Percentiles rank a stretch among this genome's conserved stretches.
Conservation (phyloP, 257 asterid genomes). For the Ilex aquifolium region DNA sequence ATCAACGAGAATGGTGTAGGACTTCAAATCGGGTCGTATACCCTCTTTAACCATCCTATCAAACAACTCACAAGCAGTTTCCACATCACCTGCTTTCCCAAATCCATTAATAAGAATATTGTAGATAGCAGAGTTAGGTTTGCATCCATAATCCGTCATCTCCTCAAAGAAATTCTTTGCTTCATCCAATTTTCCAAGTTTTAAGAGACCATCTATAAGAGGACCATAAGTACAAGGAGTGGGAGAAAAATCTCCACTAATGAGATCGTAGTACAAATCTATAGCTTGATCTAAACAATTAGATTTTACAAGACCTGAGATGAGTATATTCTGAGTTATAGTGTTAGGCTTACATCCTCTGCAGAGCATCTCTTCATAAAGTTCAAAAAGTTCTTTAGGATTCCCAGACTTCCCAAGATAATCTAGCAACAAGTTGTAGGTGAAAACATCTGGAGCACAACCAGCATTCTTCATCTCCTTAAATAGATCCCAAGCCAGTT, state of each 20-base stretch:
- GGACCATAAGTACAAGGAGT: slow-evolving; percentile 97
- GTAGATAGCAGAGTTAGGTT: slow-evolving; percentile 80
- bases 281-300: slow-evolving; percentile 60
- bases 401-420: slow-evolving; percentile 79
- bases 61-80: slow-evolving; percentile 56
- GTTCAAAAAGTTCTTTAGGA: slow-evolving; percentile 50
- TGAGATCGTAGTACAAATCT: slow-evolving; percentile 64
- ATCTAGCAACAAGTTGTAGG: slow-evolving; percentile 77
- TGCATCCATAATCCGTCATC: slow-evolving; percentile 70
- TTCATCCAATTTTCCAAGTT: slow-evolving; percentile 52
- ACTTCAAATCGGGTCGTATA: slow-evolving; percentile 77
- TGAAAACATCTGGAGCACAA: slow-evolving; percentile 53
- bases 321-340: slow-evolving; percentile 72
- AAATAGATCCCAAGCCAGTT: slow-evolving; percentile 64
- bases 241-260: slow-evolving; percentile 79
- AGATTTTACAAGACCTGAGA: slow-evolving; percentile 79
- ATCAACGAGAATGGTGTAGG: slow-evolving; percentile 79
- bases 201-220: slow-evolving; percentile 77
- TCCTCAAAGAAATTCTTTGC: slow-evolving; percentile 71
- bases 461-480: slow-evolving; percentile 67
- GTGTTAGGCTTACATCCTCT: slow-evolving; percentile 62
- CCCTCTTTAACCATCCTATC: slow-evolving; percentile 82
- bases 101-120: slow-evolving; percentile 86
- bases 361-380: slow-evolving; percentile 70
- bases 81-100: slow-evolving; percentile 78